Evolutionary conservation across 345 rosid species (phyloP), one percentile per base, ranked within the genome.

Genomic region (Nephelium lappaceum): DNA sequence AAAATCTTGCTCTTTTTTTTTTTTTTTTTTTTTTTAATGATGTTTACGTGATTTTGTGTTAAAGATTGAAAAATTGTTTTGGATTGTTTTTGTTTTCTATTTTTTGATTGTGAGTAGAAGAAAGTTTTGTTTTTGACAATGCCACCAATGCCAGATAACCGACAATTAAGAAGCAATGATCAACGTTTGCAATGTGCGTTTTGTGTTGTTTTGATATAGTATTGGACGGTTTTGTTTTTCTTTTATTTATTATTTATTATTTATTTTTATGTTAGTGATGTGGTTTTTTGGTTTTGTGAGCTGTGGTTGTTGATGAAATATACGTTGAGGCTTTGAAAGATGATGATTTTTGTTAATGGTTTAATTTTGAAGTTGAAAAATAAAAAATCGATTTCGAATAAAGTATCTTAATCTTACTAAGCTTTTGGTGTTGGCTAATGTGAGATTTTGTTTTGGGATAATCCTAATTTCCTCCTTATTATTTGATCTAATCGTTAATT

Each of bases 121-220:
- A 72, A 76, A 47, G 58, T 16, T 41, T 64, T 63, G 81, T 31
- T 31, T 31, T 31, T 31, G 31, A 31, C 36, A 3, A 76, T 57
- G 73, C 84, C 67, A 86, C 86, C 79, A 89, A 92, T 92, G 97
- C 85, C 96, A 5, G 94, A 88, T 81, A 84, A 83, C 79, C 89
- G 85, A 77, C 88, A 87, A 86, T 83, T 85, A 62, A 88, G 86
- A 75, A 89, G 73, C 91, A 82, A 88, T 71, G 75, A 38, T 72
- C 66, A 53, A 55, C 15, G 25, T 7, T 15, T 55, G 39, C 65
- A 36, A 72, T 57, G 49, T 55, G 15, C 57, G 15, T 31, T 55
- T 72, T 36, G 7, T 47, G 36, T 72, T 24, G 42, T 2, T 73
- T 21, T 6, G 11, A 53, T 53, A 8, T 10, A 16, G 45, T 14